Conservation (phyloP, 129 eudicot genomes). For the Saussurea involucrata region DNA sequence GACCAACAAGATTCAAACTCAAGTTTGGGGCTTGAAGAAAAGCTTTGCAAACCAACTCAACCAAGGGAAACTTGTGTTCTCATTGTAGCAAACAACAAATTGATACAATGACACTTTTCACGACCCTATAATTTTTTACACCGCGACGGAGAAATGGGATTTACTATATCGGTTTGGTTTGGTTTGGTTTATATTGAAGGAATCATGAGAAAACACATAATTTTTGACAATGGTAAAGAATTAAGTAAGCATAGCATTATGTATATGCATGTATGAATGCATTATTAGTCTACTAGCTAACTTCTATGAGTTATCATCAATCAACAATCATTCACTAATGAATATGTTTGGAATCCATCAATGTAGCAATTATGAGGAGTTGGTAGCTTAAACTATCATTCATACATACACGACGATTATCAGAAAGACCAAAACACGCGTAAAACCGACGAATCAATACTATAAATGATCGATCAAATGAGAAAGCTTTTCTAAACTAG, state of each 20-base stretch:
- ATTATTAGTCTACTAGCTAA: background rate
- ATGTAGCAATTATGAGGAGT: background rate
- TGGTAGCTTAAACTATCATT: background rate
- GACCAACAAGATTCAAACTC: too few relatives aligned
- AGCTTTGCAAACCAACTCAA: too few relatives aligned
- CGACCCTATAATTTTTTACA: too few relatives aligned
- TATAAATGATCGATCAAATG: background rate
- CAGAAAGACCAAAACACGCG: background rate
- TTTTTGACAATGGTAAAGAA: slow-evolving; percentile 7
- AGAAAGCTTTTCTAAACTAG: background rate
- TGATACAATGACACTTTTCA: too few relatives aligned
- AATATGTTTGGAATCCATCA: background rate
- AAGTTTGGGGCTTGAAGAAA: too few relatives aligned
- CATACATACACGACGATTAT: background rate
- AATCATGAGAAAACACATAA: background rate
- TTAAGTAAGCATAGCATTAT: background rate
- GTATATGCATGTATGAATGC: background rate
- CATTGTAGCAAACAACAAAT: too few relatives aligned
- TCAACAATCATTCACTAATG: background rate
- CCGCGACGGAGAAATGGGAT: too few relatives aligned
- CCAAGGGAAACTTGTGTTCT: too few relatives aligned
- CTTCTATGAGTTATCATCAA: background rate
- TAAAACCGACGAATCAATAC: background rate
- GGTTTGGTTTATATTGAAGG: background rate
- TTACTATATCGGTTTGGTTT: background rate